Conservation (phyloP, 1,284 basidiomycete species). For the Apiotrichum montevideense region DNA sequence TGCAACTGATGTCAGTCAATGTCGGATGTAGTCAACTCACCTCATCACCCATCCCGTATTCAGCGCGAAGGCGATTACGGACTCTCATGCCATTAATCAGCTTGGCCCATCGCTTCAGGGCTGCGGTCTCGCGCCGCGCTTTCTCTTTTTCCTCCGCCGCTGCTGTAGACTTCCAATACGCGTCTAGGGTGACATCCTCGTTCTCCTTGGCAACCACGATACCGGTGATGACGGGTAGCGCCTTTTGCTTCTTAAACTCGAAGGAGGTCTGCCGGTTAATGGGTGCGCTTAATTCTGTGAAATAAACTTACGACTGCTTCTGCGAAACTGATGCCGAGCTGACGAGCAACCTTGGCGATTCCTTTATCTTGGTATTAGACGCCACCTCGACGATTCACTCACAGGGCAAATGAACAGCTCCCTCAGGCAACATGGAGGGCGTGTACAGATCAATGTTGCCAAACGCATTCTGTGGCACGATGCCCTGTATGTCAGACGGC, state of each 20-base stretch:
- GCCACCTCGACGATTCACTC: constrained; percentile 41
- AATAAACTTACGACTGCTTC: constrained; percentile 64
- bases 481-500: constrained; percentile 57
- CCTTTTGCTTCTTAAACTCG: constrained; percentile 84
- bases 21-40: constrained; percentile 13
- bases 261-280: constrained; percentile 56
- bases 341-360: constrained; percentile 78
- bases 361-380: constrained; percentile 61
- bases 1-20: constrained; percentile 23
- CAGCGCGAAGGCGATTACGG: constrained; percentile 68
- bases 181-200: constrained; percentile 71
- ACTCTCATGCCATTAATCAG: constrained; percentile 84
- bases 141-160: constrained; percentile 69
- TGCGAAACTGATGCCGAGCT: constrained; percentile 79
- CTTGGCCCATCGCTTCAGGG: constrained; percentile 81
- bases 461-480: constrained; percentile 89
- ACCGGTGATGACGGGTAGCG: constrained; percentile 77
- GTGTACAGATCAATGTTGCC: constrained; percentile 97
- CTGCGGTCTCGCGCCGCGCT: constrained; percentile 69
- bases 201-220: constrained; percentile 81
- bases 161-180: constrained; percentile 75
- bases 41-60: constrained; percentile 58
- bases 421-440: constrained; percentile 85
- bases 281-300: constrained; percentile 5
- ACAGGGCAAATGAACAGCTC: constrained; percentile 84